These are phyloP conservation scores for Pleurostoma richardsiae DNA, from an alignment of 2,329 filamentous ascomycete genomes.

Conservation along the genomic window DNA sequence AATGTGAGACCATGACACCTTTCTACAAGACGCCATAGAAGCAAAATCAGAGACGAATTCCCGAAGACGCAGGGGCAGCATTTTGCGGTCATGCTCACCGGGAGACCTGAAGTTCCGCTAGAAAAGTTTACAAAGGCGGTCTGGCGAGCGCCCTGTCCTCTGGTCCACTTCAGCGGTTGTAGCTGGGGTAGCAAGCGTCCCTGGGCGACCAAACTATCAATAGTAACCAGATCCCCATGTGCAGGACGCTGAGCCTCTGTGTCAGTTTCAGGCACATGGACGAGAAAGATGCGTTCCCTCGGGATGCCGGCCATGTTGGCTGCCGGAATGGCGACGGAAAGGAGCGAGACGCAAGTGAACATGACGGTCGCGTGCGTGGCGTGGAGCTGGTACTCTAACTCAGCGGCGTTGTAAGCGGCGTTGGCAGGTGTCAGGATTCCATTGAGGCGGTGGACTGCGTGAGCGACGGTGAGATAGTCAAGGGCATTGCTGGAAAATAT, in stretches of 20 bases:
- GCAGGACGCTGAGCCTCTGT: slow-evolving; percentile 36
- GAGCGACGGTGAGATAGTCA: slow-evolving; percentile 53
- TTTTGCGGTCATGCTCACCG: slow-evolving; percentile 33
- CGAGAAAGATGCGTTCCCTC: slow-evolving; percentile 56
- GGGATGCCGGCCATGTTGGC: slow-evolving; percentile 57
- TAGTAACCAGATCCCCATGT: no score
- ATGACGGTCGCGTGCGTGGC: slow-evolving; percentile 60
- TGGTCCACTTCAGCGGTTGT: slow-evolving; percentile 42
- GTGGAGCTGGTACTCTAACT: slow-evolving; percentile 63
- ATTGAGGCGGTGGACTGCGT: slow-evolving; percentile 50
- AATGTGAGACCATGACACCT: slow-evolving; percentile 36
- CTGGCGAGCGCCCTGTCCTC: slow-evolving; percentile 52
- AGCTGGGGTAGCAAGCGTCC: slow-evolving; percentile 33
- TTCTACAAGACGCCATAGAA: slow-evolving; percentile 27
- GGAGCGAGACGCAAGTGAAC: slow-evolving; percentile 63
- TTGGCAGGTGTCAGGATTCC: slow-evolving; percentile 64
- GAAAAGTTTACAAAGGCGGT: slow-evolving; percentile 66
- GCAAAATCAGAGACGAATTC: neutral
- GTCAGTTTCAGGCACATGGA: slow-evolving; percentile 52
- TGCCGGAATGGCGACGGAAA: slow-evolving; percentile 58
- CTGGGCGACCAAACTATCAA: slow-evolving; percentile 54
- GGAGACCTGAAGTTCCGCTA: slow-evolving; percentile 65
- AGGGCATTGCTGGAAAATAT: slow-evolving; percentile 69
- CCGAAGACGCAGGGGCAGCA: neutral
- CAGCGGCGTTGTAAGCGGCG: slow-evolving; percentile 60